Percentiles rank a stretch among this genome's conserved stretches.
These are phyloP conservation scores for Cynanchum wilfordii DNA, from an alignment of 257 asterid species.

Conservation along the genomic window DNA sequence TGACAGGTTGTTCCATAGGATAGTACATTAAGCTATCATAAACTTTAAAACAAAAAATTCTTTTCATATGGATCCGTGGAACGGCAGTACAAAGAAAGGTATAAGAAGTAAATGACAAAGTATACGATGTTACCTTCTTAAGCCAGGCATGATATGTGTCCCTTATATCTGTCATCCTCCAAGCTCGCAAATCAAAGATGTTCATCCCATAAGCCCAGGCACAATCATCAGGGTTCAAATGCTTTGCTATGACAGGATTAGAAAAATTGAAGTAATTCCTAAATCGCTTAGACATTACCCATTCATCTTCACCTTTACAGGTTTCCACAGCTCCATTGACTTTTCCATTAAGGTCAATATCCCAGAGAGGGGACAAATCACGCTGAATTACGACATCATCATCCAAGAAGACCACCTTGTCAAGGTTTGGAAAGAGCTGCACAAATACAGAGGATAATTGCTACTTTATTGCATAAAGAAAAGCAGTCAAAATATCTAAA, in stretches of 20 bases:
- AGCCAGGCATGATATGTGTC: slow-evolving; percentile 92
- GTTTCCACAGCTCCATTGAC: slow-evolving; percentile 99
- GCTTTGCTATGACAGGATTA: slow-evolving; percentile 71
- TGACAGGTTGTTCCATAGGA: neutral
- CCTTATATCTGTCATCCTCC: slow-evolving; percentile 76
- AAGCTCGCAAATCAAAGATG: slow-evolving; percentile 71
- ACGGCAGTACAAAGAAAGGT: slow-evolving; percentile 5
- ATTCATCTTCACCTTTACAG: slow-evolving; percentile 91
- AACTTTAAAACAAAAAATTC: neutral
- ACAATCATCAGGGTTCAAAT: slow-evolving; percentile 87
- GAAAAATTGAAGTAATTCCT: slow-evolving; percentile 95
- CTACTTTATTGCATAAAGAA: neutral
- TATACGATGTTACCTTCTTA: slow-evolving; percentile 57
- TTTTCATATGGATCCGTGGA: neutral
- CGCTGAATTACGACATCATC: slow-evolving; percentile 93
- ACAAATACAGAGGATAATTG: slow-evolving; percentile 19
- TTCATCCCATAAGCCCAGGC: slow-evolving; percentile 99
- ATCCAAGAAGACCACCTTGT: slow-evolving; percentile 95
- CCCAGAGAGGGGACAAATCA: slow-evolving; percentile 90
- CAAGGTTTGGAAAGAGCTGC: slow-evolving; percentile 96
- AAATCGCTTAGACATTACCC: slow-evolving; percentile 96
- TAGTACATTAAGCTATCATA: neutral
- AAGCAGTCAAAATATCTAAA: neutral
- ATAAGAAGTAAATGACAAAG: slow-evolving; percentile 11
- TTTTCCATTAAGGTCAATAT: slow-evolving; percentile 76